phyloP scores from a whole-genome alignment of 768 basidiomycete species.

The Mycena rosella region DNA sequence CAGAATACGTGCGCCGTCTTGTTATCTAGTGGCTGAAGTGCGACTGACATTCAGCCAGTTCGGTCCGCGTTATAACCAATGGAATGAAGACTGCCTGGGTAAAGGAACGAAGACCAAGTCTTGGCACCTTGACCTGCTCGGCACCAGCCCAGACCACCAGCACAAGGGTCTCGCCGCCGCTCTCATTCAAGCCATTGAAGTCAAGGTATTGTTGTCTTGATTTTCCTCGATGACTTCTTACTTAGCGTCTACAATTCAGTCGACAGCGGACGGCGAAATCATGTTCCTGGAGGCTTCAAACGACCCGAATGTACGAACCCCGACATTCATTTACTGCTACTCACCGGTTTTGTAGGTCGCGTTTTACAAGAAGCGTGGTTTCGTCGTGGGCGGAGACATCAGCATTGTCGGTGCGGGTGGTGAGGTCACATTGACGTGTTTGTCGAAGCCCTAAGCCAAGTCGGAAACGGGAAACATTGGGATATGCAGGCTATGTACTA shows the following conservation, averaged over 20 bases:
- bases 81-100: constrained; percentile 20
- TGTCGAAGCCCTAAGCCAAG: constrained; percentile 16
- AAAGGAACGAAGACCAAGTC: constrained; percentile 20
- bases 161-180: constrained; percentile 29
- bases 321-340: neutral
- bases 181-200: constrained; percentile 30
- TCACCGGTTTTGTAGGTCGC: constrained; percentile 13
- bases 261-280: constrained; percentile 1
- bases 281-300: constrained; percentile 33
- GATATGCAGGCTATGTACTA: constrained; percentile 8
- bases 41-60: neutral
- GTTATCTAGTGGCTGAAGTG: neutral
- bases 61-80: constrained; percentile 3
- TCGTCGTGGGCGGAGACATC: constrained; percentile 24
- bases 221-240: neutral
- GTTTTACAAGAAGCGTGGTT: constrained; percentile 31
- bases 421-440: constrained; percentile 15
- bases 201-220: constrained; percentile 19
- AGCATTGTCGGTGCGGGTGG: constrained; percentile 29
- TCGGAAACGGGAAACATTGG: no score
- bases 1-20: constrained; percentile 26
- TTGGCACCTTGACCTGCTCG: constrained; percentile 34
- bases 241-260: constrained; percentile 7
- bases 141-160: constrained; percentile 28
- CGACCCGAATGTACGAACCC: constrained; percentile 19